A percentile compares a stretch with the other conserved stretches of the same genome.
Conservation (phyloP, 768 basidiomycete genomes). For the Kwoniella shandongensis region DNA sequence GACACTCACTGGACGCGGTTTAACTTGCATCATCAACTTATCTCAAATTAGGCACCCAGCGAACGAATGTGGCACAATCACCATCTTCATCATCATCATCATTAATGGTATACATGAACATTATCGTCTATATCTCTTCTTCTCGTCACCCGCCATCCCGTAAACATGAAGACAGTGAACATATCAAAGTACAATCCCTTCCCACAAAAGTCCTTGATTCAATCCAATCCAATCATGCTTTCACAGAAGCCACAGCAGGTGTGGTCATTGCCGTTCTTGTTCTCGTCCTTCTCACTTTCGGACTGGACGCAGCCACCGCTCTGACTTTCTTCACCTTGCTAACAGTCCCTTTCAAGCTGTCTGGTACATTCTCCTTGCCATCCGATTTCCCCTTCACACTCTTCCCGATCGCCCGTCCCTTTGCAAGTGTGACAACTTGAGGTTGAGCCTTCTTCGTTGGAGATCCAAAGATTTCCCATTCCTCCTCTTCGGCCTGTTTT, state of each 20-base stretch:
- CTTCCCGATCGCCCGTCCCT: background rate
- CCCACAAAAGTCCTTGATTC: background rate
- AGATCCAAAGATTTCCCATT: conserved; percentile 15
- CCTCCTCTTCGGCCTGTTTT: conserved; percentile 8
- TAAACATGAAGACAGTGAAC: no score
- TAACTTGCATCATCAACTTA: no score
- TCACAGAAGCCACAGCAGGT: background rate
- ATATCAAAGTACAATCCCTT: no score
- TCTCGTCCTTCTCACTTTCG: conserved; percentile 9
- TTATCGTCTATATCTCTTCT: no score
- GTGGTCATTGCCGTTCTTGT: background rate
- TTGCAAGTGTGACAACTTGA: no score
- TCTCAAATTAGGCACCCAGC: no score
- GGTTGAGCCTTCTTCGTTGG: conserved; percentile 1
- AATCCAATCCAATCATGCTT: conserved; percentile 8
- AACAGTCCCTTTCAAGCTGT: no score
- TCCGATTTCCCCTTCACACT: background rate
- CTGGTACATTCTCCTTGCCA: conserved; percentile 7
- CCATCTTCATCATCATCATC: no score
- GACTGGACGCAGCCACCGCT: conserved; percentile 5
- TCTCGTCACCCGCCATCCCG: no score
- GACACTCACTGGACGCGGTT: no score
- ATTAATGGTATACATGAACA: no score
- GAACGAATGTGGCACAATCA: no score
- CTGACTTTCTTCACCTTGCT: background rate